Evolutionary conservation across 345 rosid genomes (phyloP).

Genomic region (Geranium rotundifolium): DNA sequence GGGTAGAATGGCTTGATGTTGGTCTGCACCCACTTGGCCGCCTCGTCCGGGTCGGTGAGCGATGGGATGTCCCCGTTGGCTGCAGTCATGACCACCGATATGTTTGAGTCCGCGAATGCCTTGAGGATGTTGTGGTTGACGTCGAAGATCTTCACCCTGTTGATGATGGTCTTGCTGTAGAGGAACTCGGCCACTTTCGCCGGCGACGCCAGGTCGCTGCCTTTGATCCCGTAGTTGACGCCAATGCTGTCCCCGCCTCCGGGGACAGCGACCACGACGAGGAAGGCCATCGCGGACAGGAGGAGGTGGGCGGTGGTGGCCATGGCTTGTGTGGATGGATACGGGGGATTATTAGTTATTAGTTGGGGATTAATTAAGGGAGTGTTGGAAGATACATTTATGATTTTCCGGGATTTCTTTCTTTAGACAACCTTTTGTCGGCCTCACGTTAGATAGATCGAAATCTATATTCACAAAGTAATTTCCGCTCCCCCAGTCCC

Average conservation of each 20-base stretch:
- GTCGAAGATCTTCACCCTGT: constrained; percentile 70
- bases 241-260: constrained; percentile 49
- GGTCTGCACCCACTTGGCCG: constrained; percentile 14
- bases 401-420: too few species aligned
- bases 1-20: constrained; percentile 19
- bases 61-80: neutral
- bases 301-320: constrained; percentile 9
- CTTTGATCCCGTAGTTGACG: constrained; percentile 75
- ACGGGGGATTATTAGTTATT: too few species aligned
- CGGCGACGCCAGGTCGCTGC: constrained; percentile 73
- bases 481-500: too few species aligned
- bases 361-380: too few species aligned
- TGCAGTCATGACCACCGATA: constrained; percentile 50
- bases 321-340: too few species aligned
- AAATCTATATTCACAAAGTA: too few species aligned
- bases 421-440: too few species aligned
- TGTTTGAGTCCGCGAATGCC: constrained; percentile 58
- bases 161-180: constrained; percentile 51
- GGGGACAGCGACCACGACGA: constrained; percentile 11
- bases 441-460: too few species aligned
- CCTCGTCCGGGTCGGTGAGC: constrained; percentile 12
- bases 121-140: constrained; percentile 56
- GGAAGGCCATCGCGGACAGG: constrained; percentile 3
- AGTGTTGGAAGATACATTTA: too few species aligned
- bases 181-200: constrained; percentile 55